Evolutionary conservation across 768 basidiomycete genomes (phyloP), one percentile per base, ranked within the genome.

Genomic region (Cystofilobasidium ferigula): DNA sequence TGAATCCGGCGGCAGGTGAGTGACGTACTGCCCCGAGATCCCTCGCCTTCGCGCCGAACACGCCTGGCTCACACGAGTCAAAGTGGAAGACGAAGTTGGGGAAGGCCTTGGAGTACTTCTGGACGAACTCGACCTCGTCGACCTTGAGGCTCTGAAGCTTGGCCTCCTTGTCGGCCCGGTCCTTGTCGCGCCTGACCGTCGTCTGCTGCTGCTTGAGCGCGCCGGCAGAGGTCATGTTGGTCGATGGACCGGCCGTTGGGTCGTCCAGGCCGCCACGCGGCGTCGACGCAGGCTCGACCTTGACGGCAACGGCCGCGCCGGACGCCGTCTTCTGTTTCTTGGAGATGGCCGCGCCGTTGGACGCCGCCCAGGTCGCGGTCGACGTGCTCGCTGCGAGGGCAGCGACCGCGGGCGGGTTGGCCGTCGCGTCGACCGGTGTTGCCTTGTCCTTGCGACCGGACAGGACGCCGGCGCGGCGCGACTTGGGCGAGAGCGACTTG

Each of bases 71-170:
- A 67, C 83, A 77, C 40, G 77, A 73, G 73, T 95, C 91, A 73
- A 97, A 86, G 76, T 89, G 86, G 76, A 98, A 94, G 22, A 80
- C 82, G 80, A 86, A 90, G 30, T 76, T 78, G 2, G 89, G 89
- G 77, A 98, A 95, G 26, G 87, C 88, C 60, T 83, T 83, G 62
- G 81, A 82, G 76, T 91, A 97, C 78, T 91, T 95, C 57, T 83
- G 77, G 72, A 82, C 83, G 79, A 90, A 98, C 70, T 88, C 86
- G 6, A 79, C 78, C 69, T 85, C 72, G n/a, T 71, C 67, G 48
- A 38, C 62, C 24, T 57, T 47, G 24, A 66, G 64, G 26, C 54
- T 57, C 30, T 43, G 26, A 28, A 58, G 54, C 60, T 69, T 69
- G 30, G 65, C 54, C 30, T 67, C 66, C 59, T 64, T 65, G 22